Evolutionary conservation across 202 grass and related monocot species (phyloP).

Genomic region (Panicum virgatum): DNA sequence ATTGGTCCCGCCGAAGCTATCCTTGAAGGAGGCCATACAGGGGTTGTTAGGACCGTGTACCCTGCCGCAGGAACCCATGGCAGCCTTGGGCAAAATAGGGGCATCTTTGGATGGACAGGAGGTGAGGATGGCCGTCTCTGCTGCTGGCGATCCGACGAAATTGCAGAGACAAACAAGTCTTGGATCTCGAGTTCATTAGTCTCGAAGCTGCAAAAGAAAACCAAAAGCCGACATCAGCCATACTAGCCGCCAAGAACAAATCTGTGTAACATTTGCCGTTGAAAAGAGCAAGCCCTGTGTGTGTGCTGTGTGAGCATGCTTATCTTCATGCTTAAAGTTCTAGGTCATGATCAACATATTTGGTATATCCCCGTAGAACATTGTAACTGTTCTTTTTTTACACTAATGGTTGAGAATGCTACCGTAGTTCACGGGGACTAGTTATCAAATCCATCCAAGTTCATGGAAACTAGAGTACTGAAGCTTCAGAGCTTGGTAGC

Average conservation of each 20-base stretch:
- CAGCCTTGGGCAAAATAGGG: conserved; percentile 42
- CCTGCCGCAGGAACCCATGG: conserved; percentile 41
- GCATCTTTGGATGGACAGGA: conserved; percentile 93
- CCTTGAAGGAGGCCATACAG: conserved; percentile 78
- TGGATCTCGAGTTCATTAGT: conserved; percentile 72
- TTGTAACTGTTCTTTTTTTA: neutral
- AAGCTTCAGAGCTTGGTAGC: neutral
- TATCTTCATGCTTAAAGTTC: neutral
- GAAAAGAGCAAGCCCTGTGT: no score
- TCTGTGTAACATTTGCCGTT: no score
- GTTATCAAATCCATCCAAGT: neutral
- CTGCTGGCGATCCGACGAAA: conserved; percentile 68
- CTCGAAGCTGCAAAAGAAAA: conserved; percentile 52
- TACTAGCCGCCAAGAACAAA: conserved; percentile 49
- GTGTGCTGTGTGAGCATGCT: neutral
- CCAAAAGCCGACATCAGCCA: conserved; percentile 55
- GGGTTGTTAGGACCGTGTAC: conserved; percentile 67
- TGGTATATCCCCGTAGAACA: neutral
- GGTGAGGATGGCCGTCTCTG: conserved; percentile 88
- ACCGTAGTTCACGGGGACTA: neutral
- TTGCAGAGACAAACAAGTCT: conserved; percentile 45
- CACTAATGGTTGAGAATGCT: neutral
- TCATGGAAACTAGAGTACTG: neutral
- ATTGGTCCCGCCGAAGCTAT: conserved; percentile 64
- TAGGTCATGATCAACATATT: neutral